Evolutionary conservation across 768 basidiomycete genomes (phyloP).

Genomic region (Auricularia cornea): DNA sequence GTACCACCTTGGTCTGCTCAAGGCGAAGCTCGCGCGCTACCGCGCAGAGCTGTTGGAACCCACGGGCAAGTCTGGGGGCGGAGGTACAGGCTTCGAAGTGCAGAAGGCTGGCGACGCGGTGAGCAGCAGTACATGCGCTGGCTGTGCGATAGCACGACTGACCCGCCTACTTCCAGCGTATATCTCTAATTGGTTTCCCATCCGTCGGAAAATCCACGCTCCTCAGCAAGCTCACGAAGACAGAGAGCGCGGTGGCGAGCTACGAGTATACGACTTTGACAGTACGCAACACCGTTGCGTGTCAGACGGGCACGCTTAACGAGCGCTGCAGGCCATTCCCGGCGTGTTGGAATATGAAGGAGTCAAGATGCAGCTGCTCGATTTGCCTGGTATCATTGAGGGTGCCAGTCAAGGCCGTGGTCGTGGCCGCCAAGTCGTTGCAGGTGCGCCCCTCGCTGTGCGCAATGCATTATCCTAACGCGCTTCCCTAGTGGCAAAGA

Average conservation of each 20-base stretch:
- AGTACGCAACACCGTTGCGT: constrained; percentile 30
- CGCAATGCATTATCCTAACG: neutral
- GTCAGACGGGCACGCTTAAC: neutral
- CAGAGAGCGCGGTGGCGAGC: constrained; percentile 62
- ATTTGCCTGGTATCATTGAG: constrained; percentile 94
- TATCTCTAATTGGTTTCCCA: constrained; percentile 91
- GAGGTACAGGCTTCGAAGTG: constrained; percentile 82
- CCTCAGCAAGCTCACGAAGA: constrained; percentile 85
- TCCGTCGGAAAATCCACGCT: constrained; percentile 95
- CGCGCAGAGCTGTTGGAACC: constrained; percentile 94
- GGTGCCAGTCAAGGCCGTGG: constrained; percentile 87
- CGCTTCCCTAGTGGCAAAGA: constrained; percentile 56
- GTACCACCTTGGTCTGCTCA: constrained; percentile 82
- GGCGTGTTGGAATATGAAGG: constrained; percentile 97
- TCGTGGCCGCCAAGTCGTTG: constrained; percentile 91
- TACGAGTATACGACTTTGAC: constrained; percentile 95
- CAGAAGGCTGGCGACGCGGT: constrained; percentile 56
- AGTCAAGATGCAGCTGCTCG: constrained; percentile 84
- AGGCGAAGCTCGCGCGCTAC: constrained; percentile 92
- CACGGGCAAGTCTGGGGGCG: constrained; percentile 67
- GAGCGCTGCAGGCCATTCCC: constrained; percentile 67
- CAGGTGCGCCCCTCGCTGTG: constrained; percentile 40
- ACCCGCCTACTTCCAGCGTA: constrained; percentile 28
- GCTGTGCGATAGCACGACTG: neutral
- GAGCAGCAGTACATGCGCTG: neutral